phyloP scores from a whole-genome alignment of 2,329 filamentous ascomycete genomes.

The Ophiocordyceps camponoti-saundersi region DNA sequence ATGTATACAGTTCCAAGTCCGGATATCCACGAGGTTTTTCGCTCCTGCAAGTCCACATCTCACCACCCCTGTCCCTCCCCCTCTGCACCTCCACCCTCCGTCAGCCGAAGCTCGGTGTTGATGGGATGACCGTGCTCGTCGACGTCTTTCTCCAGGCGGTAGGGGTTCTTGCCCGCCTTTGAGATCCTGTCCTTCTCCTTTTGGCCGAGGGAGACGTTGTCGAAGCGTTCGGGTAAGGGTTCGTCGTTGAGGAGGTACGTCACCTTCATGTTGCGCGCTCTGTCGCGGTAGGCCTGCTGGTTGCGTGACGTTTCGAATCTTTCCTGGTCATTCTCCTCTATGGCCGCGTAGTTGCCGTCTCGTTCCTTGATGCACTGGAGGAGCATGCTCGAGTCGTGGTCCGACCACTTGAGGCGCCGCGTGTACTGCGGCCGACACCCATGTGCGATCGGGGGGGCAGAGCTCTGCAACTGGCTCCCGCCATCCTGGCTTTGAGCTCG shows the following conservation, averaged over 20 bases:
- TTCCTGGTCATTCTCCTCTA: constrained; percentile 12
- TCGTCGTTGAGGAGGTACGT: constrained; percentile 28
- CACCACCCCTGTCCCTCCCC: too few species aligned
- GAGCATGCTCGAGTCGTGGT: constrained; percentile 22
- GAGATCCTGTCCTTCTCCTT: constrained; percentile 29
- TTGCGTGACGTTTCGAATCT: constrained; percentile 26
- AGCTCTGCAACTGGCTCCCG: too few species aligned
- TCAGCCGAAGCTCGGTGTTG: constrained; percentile 15
- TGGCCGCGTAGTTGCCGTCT: constrained; percentile 13
- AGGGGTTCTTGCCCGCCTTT: constrained; percentile 28
- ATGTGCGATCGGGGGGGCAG: too few species aligned
- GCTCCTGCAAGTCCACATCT: too few species aligned
- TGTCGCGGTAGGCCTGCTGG: constrained; percentile 40
- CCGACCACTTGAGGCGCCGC: constrained; percentile 22
- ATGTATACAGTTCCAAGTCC: too few species aligned
- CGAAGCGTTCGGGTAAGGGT: constrained; percentile 28
- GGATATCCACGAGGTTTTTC: too few species aligned
- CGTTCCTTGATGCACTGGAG: constrained; percentile 18
- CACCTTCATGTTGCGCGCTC: constrained; percentile 39
- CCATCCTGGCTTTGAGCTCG: too few species aligned
- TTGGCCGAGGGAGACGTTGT: constrained; percentile 28
- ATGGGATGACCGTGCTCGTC: constrained; percentile 19
- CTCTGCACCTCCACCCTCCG: too few species aligned
- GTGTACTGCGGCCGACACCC: not conserved
- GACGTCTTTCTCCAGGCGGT: constrained; percentile 27